phyloP scores from a whole-genome alignment of 768 basidiomycete genomes.

The Tricholoma furcatifolium region DNA sequence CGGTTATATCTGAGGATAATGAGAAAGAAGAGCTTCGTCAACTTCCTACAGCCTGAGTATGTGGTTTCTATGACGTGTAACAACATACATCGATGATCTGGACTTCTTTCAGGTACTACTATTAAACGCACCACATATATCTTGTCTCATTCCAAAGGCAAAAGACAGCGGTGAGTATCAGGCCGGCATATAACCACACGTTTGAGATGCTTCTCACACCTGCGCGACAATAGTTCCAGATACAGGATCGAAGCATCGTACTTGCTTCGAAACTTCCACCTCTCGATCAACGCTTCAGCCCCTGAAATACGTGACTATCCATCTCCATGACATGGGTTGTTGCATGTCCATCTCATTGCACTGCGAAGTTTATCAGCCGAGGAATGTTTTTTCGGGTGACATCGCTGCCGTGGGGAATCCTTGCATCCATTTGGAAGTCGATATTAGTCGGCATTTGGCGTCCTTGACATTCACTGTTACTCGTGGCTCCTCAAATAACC shows the following conservation, averaged over 20 bases:
- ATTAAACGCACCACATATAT: no score
- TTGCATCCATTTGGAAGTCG: not conserved
- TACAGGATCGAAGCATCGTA: not conserved
- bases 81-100: no score
- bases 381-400: not conserved
- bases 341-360: no score
- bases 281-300: not conserved
- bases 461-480: not conserved
- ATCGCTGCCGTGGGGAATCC: not conserved
- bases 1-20: no score
- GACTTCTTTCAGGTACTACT: no score
- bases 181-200: no score
- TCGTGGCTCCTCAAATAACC: not conserved
- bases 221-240: constrained; percentile 1
- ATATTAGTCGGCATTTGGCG: not conserved
- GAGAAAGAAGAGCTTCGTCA: no score
- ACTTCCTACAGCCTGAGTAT: no score
- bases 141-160: no score
- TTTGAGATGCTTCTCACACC: constrained; percentile 10
- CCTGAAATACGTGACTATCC: not conserved
- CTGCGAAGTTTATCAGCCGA: not conserved
- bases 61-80: no score
- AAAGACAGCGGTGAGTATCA: no score
- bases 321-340: not conserved
- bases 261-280: no score